Base-by-base conservation (phyloP, 208 protist species). In the Phytomonas francai region DNA sequence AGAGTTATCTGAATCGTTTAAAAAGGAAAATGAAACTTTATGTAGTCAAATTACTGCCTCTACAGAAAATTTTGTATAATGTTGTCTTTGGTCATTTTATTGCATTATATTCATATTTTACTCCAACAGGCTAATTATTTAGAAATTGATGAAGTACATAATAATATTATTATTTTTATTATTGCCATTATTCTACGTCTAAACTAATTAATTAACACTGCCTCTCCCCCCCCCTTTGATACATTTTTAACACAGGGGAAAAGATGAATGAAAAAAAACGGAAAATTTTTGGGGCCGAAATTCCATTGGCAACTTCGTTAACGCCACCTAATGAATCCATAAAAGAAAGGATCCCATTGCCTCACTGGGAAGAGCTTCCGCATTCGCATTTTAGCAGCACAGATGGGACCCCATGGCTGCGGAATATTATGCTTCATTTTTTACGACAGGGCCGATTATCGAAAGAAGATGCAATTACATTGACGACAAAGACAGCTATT, bases 351-450 rank as follows among this genome's bases (percentile, higher is more conserved):
- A 62, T 79, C 29, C 73, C 73, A 51, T 68, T 61, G 27, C 70
- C 78, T 8, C 58, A 72, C 32, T 79, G 74, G 73, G 51, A 63
- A 63, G 70, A 77, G 39, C 49, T 81, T 27, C 73, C 73, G 39
- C 70, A 65, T 9, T 67, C 71, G 0, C 61, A 74, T 36, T 72
- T 36, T 36, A 36, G 78, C 4, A 62, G 65, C 14, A 58, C n/a
- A 12, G 68, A 68, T n/a, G 36, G 30, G 14, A 70, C 39, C 22
- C 0, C 51, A 4, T 14, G 19, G 9, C 60, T 95, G 57, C 74
- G 74, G 7, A 69, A 33, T 2, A 79, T 95, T n/a, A 67, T 87
- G 60, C 57, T 85, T 28, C 83, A 87, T 56, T 92, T 95, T 75
- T 77, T 92, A 65, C 29, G 64, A 11, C 72, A 86, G 34, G 83